Percentiles rank a stretch among this genome's conserved stretches.
Evolutionary conservation across 1,284 basidiomycete species (phyloP).

Genomic region (Xerocomus nothofagi): DNA sequence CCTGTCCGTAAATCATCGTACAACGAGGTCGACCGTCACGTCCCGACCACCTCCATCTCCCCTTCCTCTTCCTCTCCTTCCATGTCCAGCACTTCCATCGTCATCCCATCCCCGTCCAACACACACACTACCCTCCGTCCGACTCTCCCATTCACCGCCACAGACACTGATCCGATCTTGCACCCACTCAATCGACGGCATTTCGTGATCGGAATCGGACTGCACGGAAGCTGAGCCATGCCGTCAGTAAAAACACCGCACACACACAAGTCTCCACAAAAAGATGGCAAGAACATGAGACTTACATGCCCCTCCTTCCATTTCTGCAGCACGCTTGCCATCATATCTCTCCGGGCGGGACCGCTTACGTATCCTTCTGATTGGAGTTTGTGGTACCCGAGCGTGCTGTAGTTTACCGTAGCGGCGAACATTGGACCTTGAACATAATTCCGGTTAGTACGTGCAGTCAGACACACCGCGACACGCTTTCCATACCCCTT

Average conservation of each 20-base stretch:
- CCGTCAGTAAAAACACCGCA: slow-evolving; percentile 36
- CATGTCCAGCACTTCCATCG: slow-evolving; percentile 74
- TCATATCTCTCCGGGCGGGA: slow-evolving; percentile 60
- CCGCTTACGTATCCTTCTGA: slow-evolving; percentile 50
- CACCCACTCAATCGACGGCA: slow-evolving; percentile 54
- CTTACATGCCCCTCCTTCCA: slow-evolving; percentile 56
- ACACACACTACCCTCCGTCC: slow-evolving; percentile 76
- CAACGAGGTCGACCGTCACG: slow-evolving; percentile 30
- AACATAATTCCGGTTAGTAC: slow-evolving; percentile 28
- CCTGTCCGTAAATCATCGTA: slow-evolving; percentile 27
- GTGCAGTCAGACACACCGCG: slow-evolving; percentile 21
- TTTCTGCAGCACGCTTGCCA: slow-evolving; percentile 51
- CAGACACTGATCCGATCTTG: slow-evolving; percentile 49
- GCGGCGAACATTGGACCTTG: slow-evolving; percentile 55
- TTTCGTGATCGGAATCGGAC: slow-evolving; percentile 54
- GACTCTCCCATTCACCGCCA: slow-evolving; percentile 71
- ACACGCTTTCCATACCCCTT: slow-evolving; percentile 45
- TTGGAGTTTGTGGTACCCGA: slow-evolving; percentile 55
- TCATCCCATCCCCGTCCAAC: slow-evolving; percentile 58
- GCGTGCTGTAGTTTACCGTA: slow-evolving; percentile 56
- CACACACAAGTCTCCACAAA: slow-evolving; percentile 33
- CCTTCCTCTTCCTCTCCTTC: slow-evolving; percentile 55
- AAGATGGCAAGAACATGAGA: slow-evolving; percentile 36
- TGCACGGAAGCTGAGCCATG: slow-evolving; percentile 47
- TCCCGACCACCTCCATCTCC: slow-evolving; percentile 37